Base-by-base conservation (phyloP, 2,329 filamentous ascomycete genomes). In the Aspergillus piperis region DNA sequence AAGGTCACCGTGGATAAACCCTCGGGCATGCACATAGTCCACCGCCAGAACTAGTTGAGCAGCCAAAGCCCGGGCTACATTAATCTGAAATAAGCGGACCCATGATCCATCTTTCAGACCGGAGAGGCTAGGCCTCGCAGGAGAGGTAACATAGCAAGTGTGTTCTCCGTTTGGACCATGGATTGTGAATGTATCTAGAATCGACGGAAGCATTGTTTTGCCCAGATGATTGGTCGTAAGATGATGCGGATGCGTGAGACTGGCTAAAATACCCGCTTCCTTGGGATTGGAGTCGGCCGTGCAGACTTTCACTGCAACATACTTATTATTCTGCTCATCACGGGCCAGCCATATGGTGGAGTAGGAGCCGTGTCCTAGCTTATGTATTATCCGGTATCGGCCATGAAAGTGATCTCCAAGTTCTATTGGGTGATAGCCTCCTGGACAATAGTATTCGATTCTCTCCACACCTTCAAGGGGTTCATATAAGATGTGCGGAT, bases 311-410 rank as follows among this genome's bases (percentile, higher is more conserved):
- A 72, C 21, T n/a, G 72, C 70, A 39, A 71, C 66, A 53, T 71
- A 70, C 63, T 39, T 47, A 7, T 38, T 17, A 4, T 17, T n/a
- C n/a, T 44, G 36, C 11, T 41, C 11, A 11, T 52, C 38, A 23
- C 27, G 17, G 17, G n/a, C 27, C 36, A 49, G 19, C 55, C 54
- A 55, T n/a, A 55, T 66, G 1, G 68, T 79, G 5, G 75, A 80
- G 56, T 70, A 76, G 2, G 70, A 64, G 30, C 77, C 76, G 62
- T 75, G 75, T 0, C 77, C 76, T 5, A 80, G 71, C 63, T 80
- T 80, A 3, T 78, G 73, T 6, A 78, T 62, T 15, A 80, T 64
- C 8, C 71, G 70, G 62, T 79, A 80, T 3, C 75, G 68, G 64
- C 54, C 17, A 19, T 69, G 63, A 58, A 73, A 66, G 8, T 53